Evolutionary conservation across 2,329 filamentous ascomycete genomes (phyloP).

Genomic region (Fusarium sp.): DNA sequence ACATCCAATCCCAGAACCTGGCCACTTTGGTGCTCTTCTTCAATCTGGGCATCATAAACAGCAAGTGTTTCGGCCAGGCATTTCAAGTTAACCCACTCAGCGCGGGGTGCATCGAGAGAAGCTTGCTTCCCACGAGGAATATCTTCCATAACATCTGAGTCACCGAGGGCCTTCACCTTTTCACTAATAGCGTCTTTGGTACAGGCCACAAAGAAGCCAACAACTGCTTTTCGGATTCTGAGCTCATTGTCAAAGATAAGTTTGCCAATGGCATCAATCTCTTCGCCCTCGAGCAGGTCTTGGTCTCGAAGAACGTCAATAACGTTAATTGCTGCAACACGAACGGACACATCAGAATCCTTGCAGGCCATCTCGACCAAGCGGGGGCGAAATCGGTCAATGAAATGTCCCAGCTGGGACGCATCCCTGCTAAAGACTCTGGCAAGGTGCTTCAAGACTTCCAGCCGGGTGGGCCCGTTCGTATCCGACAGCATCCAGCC

Average conservation of each 20-base stretch:
- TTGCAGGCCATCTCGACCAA: constrained; percentile 93
- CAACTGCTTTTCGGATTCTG: constrained; percentile 87
- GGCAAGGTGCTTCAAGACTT: constrained; percentile 86
- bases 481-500: constrained; percentile 95
- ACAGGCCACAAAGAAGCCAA: constrained; percentile 90
- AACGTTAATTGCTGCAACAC: constrained; percentile 83
- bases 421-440: constrained; percentile 84
- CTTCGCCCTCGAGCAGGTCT: constrained; percentile 89
- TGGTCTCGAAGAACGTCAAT: constrained; percentile 85
- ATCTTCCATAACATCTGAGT: constrained; percentile 82
- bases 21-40: constrained; percentile 67
- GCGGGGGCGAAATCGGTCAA: constrained; percentile 88
- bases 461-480: constrained; percentile 79
- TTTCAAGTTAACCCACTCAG: constrained; percentile 92
- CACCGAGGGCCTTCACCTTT: constrained; percentile 86
- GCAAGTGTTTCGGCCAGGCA: constrained; percentile 87
- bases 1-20: constrained; percentile 62
- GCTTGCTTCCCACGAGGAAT: constrained; percentile 76
- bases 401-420: constrained; percentile 89
- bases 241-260: constrained; percentile 90
- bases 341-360: constrained; percentile 84
- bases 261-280: constrained; percentile 89
- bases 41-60: constrained; percentile 80
- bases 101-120: constrained; percentile 80
- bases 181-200: constrained; percentile 84